Evolutionary conservation across 768 basidiomycete species (phyloP), one percentile per base, ranked within the genome.

Genomic region (Leccinellum albellum): DNA sequence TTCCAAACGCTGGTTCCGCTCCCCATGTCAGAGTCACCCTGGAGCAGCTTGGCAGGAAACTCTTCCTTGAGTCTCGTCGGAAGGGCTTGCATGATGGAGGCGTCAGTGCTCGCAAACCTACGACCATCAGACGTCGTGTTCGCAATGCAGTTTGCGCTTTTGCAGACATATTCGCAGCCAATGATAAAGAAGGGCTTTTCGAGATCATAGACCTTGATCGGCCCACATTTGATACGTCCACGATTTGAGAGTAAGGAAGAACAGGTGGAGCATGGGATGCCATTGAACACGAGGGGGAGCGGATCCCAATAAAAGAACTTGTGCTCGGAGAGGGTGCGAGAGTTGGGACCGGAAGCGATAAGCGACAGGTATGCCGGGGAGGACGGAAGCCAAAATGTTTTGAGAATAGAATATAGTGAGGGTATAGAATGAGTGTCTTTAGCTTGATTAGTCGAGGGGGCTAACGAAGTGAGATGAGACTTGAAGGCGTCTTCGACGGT

Each of bases 291-390:
- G 48, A 92, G 82, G 1, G 89, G 87, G 50, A 86, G 84, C 0
- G 90, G 90, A 59, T 92, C 90, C 90, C 90, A 92, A 63, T 89
- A 92, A n/a, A 92, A 74, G 72, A 92, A 92, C 4, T 82, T 82
- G 60, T 91, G 86, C 53, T 89, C 84, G 6, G 86, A 85, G 2
- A 86, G 84, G 0, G 82, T 87, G 37, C 88, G 84, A 12, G 85
- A 77, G 10, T 84, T 83, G 1, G 87, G 80, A n/a, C 70, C 70
- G 2, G 88, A 89, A 24, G 87, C 87, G 10, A 89, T 90, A 37
- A 90, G 76, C 0, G 85, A 82, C 61, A 90, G 88, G 65, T 89
- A 91, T 0, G 84, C 78, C 0, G 90, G 89, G 0, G 88, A 89
- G 0, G 84, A 84, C 0, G 89, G 89, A 14, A 92, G 76, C 90